A percentile compares a stretch with the other conserved stretches of the same genome.
Evolutionary conservation across 2,329 filamentous ascomycete species (phyloP).

Genomic region (Cucurbitaria berberidis): DNA sequence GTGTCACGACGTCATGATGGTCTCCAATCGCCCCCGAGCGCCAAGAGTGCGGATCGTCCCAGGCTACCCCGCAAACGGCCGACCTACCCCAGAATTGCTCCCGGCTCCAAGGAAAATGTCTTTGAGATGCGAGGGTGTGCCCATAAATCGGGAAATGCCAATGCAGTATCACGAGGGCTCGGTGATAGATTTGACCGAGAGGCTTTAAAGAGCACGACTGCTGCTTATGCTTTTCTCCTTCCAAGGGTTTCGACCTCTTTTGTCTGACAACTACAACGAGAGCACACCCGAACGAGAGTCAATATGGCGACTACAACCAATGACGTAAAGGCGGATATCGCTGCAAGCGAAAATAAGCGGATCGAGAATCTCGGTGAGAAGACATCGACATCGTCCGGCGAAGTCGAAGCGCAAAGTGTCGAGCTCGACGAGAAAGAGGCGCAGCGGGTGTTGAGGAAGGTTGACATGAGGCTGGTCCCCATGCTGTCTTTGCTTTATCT

Average conservation of each 20-base stretch:
- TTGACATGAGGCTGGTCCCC: slow-evolving; percentile 42
- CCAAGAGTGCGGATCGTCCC: slow-evolving; percentile 11
- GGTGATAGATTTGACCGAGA: slow-evolving; percentile 19
- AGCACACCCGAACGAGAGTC: not conserved
- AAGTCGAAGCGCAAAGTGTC: slow-evolving; percentile 33
- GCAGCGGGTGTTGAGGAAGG: slow-evolving; percentile 41
- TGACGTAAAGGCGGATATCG: slow-evolving; percentile 19
- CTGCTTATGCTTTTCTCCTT: slow-evolving; percentile 1
- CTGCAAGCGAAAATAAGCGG: slow-evolving; percentile 16
- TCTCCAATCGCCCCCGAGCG: slow-evolving; percentile 1
- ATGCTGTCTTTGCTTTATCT: slow-evolving; percentile 44
- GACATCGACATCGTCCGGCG: slow-evolving; percentile 26
- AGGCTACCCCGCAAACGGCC: slow-evolving; percentile 28
- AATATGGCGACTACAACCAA: slow-evolving; percentile 19
- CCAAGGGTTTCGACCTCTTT: not conserved
- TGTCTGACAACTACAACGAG: not conserved
- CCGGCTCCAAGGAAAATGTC: slow-evolving; percentile 11
- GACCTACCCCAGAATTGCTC: slow-evolving; percentile 19
- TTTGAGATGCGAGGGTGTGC: slow-evolving; percentile 8
- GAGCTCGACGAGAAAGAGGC: slow-evolving; percentile 37
- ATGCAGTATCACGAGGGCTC: slow-evolving; percentile 8
- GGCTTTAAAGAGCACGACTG: slow-evolving; percentile 9
- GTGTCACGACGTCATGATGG: slow-evolving; percentile 15
- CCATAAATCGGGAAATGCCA: slow-evolving; percentile 13
- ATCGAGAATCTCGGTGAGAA: slow-evolving; percentile 38